A percentile compares a stretch with the other conserved stretches of the same genome.
Conservation (phyloP, 148 eudicot species). For the Amaranthus palmeri region DNA sequence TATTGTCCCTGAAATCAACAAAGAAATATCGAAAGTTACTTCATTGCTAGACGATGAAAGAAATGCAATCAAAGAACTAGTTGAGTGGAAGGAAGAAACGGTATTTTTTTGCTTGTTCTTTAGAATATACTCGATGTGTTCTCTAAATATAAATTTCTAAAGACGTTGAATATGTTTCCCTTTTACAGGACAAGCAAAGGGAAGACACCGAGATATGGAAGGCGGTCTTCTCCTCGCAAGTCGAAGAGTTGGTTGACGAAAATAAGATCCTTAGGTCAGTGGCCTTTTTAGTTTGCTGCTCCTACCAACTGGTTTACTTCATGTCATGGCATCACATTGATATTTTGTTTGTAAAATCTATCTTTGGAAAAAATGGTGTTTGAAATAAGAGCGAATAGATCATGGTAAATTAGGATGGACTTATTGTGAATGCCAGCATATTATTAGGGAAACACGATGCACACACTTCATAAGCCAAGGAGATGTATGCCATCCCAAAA, state of each 20-base stretch:
- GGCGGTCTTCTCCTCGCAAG: conserved; percentile 43
- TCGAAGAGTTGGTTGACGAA: conserved; percentile 57
- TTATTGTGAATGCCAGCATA: too few relatives aligned
- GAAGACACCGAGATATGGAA: conserved; percentile 64
- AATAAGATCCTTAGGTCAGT: conserved; percentile 62
- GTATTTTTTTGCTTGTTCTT: conserved; percentile 28
- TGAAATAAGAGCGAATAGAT: too few relatives aligned
- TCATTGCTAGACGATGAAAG: conserved; percentile 47
- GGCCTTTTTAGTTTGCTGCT: conserved; percentile 4
- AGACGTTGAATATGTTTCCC: neutral
- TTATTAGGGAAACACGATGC: too few relatives aligned
- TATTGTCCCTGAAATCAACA: conserved; percentile 53
- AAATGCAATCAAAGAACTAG: conserved; percentile 48
- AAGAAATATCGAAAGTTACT: conserved; percentile 47
- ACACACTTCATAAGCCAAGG: too few relatives aligned
- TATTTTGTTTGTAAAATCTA: too few relatives aligned
- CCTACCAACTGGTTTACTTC: conserved; percentile 2
- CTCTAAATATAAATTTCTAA: neutral
- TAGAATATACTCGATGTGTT: neutral
- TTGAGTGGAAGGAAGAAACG: conserved; percentile 66
- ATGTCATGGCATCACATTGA: neutral
- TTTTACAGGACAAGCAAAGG: conserved; percentile 50
- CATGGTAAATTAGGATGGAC: too few relatives aligned
- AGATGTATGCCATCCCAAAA: too few relatives aligned
- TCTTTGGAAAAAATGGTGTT: too few relatives aligned